Percentiles rank a stretch among this genome's conserved stretches.
These are phyloP conservation scores for Phycomyces blakesleeanus DNA, from an alignment of 192 early-diverging fungal species.

Conservation along the genomic window DNA sequence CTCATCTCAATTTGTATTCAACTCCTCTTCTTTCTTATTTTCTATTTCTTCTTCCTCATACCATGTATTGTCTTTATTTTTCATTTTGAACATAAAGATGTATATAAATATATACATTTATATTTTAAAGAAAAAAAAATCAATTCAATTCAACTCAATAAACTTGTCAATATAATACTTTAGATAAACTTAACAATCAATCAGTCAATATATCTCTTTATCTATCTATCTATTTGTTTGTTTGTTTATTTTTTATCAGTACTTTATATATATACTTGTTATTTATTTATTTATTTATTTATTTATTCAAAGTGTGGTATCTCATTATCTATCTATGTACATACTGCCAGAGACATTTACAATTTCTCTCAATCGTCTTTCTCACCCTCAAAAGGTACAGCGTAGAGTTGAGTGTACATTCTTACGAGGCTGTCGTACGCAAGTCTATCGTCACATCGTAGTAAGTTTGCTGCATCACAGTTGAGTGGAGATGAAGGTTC, in stretches of 20 bases:
- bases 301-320: no score
- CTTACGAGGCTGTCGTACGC: constrained; percentile 85
- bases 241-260: neutral
- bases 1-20: no score
- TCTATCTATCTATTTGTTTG: constrained; percentile 5
- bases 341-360: neutral
- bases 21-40: no score
- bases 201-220: constrained; percentile 1
- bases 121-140: no score
- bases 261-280: constrained; percentile 43
- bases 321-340: neutral
- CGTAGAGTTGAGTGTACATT: constrained; percentile 82
- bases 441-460: constrained; percentile 79
- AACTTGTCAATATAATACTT: no score
- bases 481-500: constrained; percentile 90
- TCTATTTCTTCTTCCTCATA: neutral
- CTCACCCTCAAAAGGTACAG: constrained; percentile 29
- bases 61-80: neutral
- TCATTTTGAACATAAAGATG: neutral
- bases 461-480: constrained; percentile 91
- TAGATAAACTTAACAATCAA: no score
- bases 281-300: constrained; percentile 43
- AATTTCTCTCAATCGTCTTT: neutral
- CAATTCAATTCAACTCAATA: no score
- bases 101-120: neutral